Conservation (phyloP, 225 moss, liverwort and hornwort species). For the Marchantia paleacea region DNA sequence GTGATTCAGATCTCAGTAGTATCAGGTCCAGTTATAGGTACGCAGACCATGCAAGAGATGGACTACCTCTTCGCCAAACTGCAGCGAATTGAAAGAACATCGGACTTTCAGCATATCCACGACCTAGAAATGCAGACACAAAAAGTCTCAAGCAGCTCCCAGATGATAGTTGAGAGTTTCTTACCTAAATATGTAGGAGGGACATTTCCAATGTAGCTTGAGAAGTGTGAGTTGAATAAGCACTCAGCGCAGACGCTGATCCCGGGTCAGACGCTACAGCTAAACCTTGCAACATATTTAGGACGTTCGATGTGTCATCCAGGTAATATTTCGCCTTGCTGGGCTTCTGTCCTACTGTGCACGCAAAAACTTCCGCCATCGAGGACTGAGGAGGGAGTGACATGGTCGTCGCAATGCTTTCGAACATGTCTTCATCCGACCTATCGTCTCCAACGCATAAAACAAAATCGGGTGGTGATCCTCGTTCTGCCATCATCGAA, state of each 20-base stretch:
- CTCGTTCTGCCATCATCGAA: conserved; percentile 65
- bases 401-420: conserved; percentile 66
- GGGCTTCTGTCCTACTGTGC: conserved; percentile 91
- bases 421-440: conserved; percentile 92
- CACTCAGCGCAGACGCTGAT: conserved; percentile 55
- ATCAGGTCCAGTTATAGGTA: neutral
- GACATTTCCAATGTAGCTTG: conserved; percentile 61
- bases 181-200: conserved; percentile 77
- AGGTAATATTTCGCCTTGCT: conserved; percentile 92
- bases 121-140: neutral
- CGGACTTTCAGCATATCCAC: neutral
- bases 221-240: conserved; percentile 44
- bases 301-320: conserved; percentile 78
- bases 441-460: conserved; percentile 85
- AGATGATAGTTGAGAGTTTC: neutral
- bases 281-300: conserved; percentile 76
- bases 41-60: neutral
- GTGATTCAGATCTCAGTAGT: neutral
- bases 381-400: conserved; percentile 45
- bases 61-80: neutral
- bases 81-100: neutral
- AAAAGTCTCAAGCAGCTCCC: neutral
- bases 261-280: conserved; percentile 68
- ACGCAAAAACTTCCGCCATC: conserved; percentile 75
- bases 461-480: conserved; percentile 71